Conservation (phyloP, 2,329 filamentous ascomycete genomes). For the Penicillium aurantiogriseum region DNA sequence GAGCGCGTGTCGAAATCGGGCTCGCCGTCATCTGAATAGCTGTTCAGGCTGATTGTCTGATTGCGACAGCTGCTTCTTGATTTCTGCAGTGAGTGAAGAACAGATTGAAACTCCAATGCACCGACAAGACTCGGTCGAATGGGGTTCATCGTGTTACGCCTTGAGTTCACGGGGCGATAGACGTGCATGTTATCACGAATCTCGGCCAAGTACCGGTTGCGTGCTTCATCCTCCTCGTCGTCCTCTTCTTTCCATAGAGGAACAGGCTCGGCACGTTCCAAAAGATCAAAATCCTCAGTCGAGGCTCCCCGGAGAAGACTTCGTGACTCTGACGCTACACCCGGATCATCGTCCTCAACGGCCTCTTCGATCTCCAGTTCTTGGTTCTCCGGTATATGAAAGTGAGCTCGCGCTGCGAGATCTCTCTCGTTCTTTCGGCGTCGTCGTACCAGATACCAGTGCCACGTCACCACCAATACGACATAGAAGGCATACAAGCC, state of each 20-base stretch:
- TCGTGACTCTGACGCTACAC: slow-evolving; percentile 46
- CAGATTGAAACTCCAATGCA: slow-evolving; percentile 87
- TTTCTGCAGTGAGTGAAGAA: slow-evolving; percentile 80
- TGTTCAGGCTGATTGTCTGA: slow-evolving; percentile 65
- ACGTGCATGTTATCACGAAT: slow-evolving; percentile 92
- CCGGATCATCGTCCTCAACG: slow-evolving; percentile 56
- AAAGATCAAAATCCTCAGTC: slow-evolving; percentile 62
- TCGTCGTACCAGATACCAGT: slow-evolving; percentile 73
- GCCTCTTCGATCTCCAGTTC: slow-evolving; percentile 57
- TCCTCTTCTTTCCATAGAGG: slow-evolving; percentile 51
- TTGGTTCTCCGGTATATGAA: slow-evolving; percentile 60
- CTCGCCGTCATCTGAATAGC: slow-evolving; percentile 66
- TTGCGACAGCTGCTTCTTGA: slow-evolving; percentile 70
- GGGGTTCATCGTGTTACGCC: slow-evolving; percentile 72
- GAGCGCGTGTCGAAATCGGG: slow-evolving; percentile 49
- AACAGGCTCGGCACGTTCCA: slow-evolving; percentile 53
- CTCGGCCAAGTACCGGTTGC: slow-evolving; percentile 68
- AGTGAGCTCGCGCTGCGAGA: slow-evolving; percentile 71
- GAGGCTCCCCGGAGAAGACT: slow-evolving; percentile 51
- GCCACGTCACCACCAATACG: slow-evolving; percentile 81
- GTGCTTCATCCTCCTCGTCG: slow-evolving; percentile 53
- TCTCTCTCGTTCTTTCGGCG: slow-evolving; percentile 64
- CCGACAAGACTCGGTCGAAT: slow-evolving; percentile 92
- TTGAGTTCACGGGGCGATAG: slow-evolving; percentile 61
- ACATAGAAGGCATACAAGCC: slow-evolving; percentile 90